Conservation (phyloP, 176 grass and related monocot species). For the Lolium rigidum region DNA sequence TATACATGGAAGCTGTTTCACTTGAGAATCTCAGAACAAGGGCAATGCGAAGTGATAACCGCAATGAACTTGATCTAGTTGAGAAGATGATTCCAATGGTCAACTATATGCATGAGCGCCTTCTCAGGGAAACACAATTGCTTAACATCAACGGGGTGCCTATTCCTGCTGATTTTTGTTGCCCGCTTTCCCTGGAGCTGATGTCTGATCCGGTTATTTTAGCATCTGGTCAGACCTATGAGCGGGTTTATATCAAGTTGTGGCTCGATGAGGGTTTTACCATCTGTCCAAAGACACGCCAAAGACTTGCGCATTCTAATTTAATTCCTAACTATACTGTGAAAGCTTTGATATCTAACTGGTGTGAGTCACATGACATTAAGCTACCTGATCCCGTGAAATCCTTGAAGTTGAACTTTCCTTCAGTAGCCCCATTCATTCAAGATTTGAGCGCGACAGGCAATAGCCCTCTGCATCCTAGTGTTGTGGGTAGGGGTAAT, state of each 20-base stretch:
- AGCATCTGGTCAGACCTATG: conserved; percentile 97
- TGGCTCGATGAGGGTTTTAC: conserved; percentile 98
- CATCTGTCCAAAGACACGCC: conserved; percentile 88
- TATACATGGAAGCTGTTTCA: conserved; percentile 88
- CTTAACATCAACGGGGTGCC: conserved; percentile 88
- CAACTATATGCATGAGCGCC: conserved; percentile 71
- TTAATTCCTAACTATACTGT: conserved; percentile 99
- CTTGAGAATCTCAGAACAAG: conserved; percentile 81
- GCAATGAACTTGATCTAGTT: conserved; percentile 61
- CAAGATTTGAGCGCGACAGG: conserved; percentile 52
- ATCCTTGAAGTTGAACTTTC: conserved; percentile 78
- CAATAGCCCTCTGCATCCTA: conserved; percentile 63
- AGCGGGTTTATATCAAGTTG: conserved; percentile 86
- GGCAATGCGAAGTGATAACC: conserved; percentile 56
- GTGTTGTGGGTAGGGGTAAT: conserved; percentile 39
- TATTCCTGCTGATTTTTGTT: conserved; percentile 97
- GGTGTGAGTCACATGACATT: conserved; percentile 97
- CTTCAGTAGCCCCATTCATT: conserved; percentile 54
- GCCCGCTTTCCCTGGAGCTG: conserved; percentile 86
- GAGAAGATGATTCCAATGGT: conserved; percentile 69
- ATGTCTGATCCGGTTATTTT: conserved; percentile 99
- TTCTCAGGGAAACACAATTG: conserved; percentile 72
- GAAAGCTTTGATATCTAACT: conserved; percentile 98
- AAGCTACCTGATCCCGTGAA: conserved; percentile 92
- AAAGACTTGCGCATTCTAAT: conserved; percentile 91